Evolutionary conservation across 2,329 filamentous ascomycete genomes (phyloP).

Genomic region (Fusarium denticulatum): DNA sequence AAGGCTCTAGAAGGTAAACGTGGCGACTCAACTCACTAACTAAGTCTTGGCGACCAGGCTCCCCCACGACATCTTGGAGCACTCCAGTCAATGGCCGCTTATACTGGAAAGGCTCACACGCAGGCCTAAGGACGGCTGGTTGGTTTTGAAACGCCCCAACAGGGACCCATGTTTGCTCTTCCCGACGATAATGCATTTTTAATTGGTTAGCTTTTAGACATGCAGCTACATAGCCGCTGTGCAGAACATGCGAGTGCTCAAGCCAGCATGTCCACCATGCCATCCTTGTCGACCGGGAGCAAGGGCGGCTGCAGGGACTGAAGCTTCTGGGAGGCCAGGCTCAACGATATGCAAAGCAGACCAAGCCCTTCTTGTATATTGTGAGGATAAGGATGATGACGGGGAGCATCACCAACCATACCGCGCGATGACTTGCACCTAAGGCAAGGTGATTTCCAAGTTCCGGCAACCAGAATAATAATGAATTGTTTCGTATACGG

Average conservation of each 20-base stretch:
- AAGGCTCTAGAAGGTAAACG: conserved; percentile 37
- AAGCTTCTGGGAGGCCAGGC: conserved; percentile 33
- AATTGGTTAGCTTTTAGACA: conserved; percentile 50
- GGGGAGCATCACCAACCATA: conserved; percentile 34
- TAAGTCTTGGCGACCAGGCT: conserved; percentile 35
- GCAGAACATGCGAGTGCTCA: conserved; percentile 55
- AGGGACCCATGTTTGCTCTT: conserved; percentile 42
- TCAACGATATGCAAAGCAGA: conserved; percentile 32
- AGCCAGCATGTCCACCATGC: conserved; percentile 44
- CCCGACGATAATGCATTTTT: conserved; percentile 36
- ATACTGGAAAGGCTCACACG: conserved; percentile 33
- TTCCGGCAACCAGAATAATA: conserved; percentile 9
- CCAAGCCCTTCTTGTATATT: conserved; percentile 41
- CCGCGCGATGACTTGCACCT: conserved; percentile 24
- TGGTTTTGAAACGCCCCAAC: conserved; percentile 46
- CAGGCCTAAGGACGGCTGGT: conserved; percentile 33
- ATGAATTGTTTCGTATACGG: conserved; percentile 23
- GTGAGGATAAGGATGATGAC: conserved; percentile 37
- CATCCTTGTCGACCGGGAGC: conserved; percentile 38
- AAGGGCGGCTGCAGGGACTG: conserved; percentile 47
- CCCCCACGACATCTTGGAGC: conserved; percentile 33
- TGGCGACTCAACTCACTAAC: conserved; percentile 35
- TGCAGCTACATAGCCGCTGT: conserved; percentile 54
- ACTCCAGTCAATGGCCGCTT: conserved; percentile 30
- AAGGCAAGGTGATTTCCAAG: conserved; percentile 8